Evolutionary conservation across 768 basidiomycete genomes (phyloP).

Genomic region (Tylopilus cervinicoccineus): DNA sequence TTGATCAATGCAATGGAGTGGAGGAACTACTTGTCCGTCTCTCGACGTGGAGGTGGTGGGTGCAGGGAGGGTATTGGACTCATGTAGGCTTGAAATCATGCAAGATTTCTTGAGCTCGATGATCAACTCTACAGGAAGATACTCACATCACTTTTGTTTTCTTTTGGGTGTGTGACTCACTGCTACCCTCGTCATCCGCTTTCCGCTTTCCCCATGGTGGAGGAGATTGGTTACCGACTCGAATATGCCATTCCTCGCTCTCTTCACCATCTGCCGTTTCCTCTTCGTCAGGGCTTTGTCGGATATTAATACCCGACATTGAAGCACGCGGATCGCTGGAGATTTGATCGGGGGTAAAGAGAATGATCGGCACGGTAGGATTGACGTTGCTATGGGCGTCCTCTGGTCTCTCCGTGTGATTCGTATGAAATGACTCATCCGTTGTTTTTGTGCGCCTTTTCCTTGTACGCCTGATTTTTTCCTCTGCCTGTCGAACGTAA

Average conservation of each 20-base stretch:
- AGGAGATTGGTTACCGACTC: conserved; percentile 56
- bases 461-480: conserved; percentile 55
- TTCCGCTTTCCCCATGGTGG: conserved; percentile 70
- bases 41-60: conserved; percentile 3
- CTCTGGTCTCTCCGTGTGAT: conserved; percentile 19
- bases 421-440: conserved; percentile 21
- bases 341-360: conserved; percentile 23
- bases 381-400: conserved; percentile 7
- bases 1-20: conserved; percentile 64
- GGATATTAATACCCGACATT: conserved; percentile 19
- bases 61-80: background rate
- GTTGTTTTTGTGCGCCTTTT: conserved; percentile 42
- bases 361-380: conserved; percentile 21
- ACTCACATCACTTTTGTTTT: conserved; percentile 41
- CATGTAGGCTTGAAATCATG: conserved; percentile 3
- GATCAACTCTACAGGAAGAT: background rate
- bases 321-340: conserved; percentile 28
- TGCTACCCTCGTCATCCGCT: conserved; percentile 35
- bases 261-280: conserved; percentile 61
- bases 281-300: conserved; percentile 53
- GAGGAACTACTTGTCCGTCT: conserved; percentile 6
- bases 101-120: conserved; percentile 2
- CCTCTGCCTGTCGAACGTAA: conserved; percentile 72
- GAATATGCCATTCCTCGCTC: conserved; percentile 63
- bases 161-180: conserved; percentile 35